phyloP scores from a whole-genome alignment of 2,329 filamentous ascomycete species.

The Scleromitrula shiraiana region DNA sequence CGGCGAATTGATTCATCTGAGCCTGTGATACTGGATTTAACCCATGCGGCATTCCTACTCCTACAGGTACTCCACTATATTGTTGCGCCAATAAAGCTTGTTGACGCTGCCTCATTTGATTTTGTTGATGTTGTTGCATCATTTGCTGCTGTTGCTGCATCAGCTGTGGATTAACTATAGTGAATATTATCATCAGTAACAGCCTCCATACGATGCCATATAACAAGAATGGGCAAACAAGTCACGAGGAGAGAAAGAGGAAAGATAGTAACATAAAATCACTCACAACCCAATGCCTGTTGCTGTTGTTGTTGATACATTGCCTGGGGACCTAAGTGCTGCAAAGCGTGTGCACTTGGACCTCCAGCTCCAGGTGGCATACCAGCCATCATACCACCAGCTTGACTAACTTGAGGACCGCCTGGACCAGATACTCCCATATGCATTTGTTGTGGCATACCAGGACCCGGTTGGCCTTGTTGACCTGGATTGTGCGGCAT shows the following conservation, averaged over 20 bases:
- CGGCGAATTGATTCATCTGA: slow-evolving; percentile 41
- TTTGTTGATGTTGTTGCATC: slow-evolving; percentile 21
- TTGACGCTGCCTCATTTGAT: slow-evolving; percentile 32
- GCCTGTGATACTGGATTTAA: slow-evolving; percentile 44
- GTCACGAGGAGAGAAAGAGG: not conserved
- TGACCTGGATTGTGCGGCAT: slow-evolving; percentile 55
- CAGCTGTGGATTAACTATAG: slow-evolving; percentile 26
- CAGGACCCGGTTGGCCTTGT: slow-evolving; percentile 53
- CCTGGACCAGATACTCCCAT: slow-evolving; percentile 67
- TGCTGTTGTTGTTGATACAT: slow-evolving; percentile 21
- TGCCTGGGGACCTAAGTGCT: slow-evolving; percentile 55
- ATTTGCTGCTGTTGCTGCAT: slow-evolving; percentile 36
- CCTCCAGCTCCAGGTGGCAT: slow-evolving; percentile 59
- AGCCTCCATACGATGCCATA: slow-evolving; percentile 16
- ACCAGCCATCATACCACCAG: slow-evolving; percentile 61
- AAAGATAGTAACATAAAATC: slow-evolving; percentile 13
- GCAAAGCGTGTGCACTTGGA: slow-evolving; percentile 59
- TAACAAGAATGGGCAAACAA: slow-evolving; percentile 11
- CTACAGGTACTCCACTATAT: slow-evolving; percentile 44
- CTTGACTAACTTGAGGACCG: slow-evolving; percentile 61
- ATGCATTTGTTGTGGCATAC: slow-evolving; percentile 63
- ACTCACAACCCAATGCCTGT: slow-evolving; percentile 29
- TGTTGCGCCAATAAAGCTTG: slow-evolving; percentile 49
- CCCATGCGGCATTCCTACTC: slow-evolving; percentile 46
- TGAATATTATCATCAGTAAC: not conserved